Percentiles rank a stretch among this genome's conserved stretches.
These are phyloP conservation scores for Aegilops speltoides DNA, from an alignment of 176 grass and related monocot genomes.

Conservation along the genomic window DNA sequence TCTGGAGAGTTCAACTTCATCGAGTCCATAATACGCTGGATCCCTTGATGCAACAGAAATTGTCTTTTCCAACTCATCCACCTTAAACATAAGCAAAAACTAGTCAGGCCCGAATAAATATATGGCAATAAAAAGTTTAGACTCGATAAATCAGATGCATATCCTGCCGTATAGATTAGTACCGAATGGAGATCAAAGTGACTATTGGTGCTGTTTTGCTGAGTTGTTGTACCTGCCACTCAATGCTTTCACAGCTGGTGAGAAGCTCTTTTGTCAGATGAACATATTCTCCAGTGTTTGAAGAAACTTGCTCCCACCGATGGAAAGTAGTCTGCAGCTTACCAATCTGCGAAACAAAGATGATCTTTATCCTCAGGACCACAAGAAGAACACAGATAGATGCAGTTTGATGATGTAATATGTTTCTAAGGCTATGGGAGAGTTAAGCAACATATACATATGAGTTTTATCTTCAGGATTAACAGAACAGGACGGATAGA, in stretches of 20 bases:
- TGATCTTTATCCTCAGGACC: not conserved
- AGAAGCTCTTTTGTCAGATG: constrained; percentile 83
- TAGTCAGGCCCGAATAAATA: constrained; percentile 12
- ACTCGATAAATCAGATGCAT: not conserved
- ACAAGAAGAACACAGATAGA: not conserved
- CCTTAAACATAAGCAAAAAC: constrained; percentile 42
- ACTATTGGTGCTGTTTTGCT: not conserved
- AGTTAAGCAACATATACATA: not conserved
- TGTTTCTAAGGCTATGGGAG: not conserved
- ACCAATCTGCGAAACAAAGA: constrained; percentile 52
- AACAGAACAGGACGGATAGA: not conserved
- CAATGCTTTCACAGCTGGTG: constrained; percentile 83
- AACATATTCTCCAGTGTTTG: constrained; percentile 82
- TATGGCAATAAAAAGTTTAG: not conserved
- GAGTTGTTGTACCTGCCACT: constrained; percentile 69
- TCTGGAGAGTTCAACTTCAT: constrained; percentile 87
- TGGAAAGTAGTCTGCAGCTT: constrained; percentile 77
- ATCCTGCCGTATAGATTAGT: not conserved
- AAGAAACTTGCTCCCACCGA: constrained; percentile 74
- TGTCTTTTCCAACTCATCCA: constrained; percentile 91
- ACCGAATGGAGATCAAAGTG: not conserved
- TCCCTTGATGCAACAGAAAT: constrained; percentile 85
- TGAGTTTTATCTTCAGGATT: not conserved
- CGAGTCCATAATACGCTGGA: constrained; percentile 87
- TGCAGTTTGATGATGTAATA: not conserved